A percentile compares a stretch with the other conserved stretches of the same genome.
Conservation (phyloP, 768 basidiomycete genomes). For the Suillus occidentalis region DNA sequence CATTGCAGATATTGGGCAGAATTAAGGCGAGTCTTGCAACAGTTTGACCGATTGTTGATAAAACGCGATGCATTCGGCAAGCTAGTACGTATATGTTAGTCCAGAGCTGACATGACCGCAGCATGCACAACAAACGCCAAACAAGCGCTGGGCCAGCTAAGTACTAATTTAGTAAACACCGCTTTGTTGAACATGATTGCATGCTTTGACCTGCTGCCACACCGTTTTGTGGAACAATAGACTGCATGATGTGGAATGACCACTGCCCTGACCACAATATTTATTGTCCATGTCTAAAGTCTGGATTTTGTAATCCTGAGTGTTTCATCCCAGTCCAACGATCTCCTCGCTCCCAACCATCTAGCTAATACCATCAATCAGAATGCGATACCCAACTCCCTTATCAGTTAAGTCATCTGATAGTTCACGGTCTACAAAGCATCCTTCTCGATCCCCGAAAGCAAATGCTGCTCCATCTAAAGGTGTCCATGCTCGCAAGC, state of each 20-base stretch:
- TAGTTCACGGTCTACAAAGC: constrained; percentile 13
- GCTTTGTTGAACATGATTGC: not conserved
- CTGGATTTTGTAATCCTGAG: not conserved
- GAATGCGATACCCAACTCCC: constrained; percentile 10
- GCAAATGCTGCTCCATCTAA: constrained; percentile 8
- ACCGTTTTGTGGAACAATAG: not conserved
- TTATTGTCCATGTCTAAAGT: not conserved
- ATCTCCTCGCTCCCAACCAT: not conserved
- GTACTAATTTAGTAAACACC: too few relatives aligned
- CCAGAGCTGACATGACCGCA: not conserved
- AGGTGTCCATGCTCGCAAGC: constrained; percentile 9
- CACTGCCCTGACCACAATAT: not conserved
- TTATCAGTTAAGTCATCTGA: constrained; percentile 10
- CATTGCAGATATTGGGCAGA: constrained; percentile 10
- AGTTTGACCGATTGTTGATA: not conserved
- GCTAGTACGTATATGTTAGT: not conserved
- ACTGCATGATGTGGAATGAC: not conserved
- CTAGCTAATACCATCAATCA: not conserved
- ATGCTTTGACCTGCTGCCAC: not conserved
- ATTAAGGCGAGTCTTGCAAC: not conserved
- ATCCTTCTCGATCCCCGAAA: constrained; percentile 14
- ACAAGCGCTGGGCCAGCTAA: too few relatives aligned
- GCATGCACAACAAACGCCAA: not conserved
- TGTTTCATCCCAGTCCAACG: not conserved
- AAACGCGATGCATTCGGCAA: not conserved